Percentiles rank a stretch among this genome's conserved stretches.
Conservation (phyloP, 164 flowering plant genomes). For the Macadamia integrifolia region DNA sequence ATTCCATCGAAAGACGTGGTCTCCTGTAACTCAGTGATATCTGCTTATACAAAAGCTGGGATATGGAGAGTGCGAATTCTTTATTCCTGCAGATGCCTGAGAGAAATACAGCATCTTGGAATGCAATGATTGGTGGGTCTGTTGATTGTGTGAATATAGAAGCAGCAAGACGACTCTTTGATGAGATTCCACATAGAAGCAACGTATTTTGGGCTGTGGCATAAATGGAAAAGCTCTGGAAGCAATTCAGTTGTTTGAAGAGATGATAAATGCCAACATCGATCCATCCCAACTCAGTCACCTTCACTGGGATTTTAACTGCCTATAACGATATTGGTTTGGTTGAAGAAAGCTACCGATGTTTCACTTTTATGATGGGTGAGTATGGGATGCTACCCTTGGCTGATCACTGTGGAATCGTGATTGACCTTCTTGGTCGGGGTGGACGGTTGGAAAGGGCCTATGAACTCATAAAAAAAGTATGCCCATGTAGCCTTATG, state of each 20-base stretch:
- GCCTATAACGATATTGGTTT: slow-evolving; percentile 45
- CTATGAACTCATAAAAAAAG: slow-evolving; percentile 21
- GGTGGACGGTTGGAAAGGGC: slow-evolving; percentile 41
- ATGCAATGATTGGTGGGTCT: slow-evolving; percentile 35
- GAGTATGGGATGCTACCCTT: slow-evolving; percentile 30
- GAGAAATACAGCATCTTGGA: slow-evolving; percentile 38
- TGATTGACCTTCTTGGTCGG: slow-evolving; percentile 47
- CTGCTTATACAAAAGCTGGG: slow-evolving; percentile 28
- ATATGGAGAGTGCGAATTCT: slow-evolving; percentile 23
- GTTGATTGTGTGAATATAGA: slow-evolving; percentile 24
- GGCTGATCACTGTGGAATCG: slow-evolving; percentile 38
- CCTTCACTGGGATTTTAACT: slow-evolving; percentile 37
- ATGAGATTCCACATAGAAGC: slow-evolving; percentile 36
- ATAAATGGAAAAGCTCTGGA: slow-evolving; percentile 33
- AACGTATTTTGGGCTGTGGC: slow-evolving; percentile 35
- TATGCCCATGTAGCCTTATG: slow-evolving; percentile 41
- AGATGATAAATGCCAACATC: slow-evolving; percentile 30
- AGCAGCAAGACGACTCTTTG: slow-evolving; percentile 28
- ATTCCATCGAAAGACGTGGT: slow-evolving; percentile 33
- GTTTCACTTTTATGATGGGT: slow-evolving; percentile 25
- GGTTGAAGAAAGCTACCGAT: slow-evolving; percentile 37
- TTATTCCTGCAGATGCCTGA: slow-evolving; percentile 35
- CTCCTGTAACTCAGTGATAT: slow-evolving; percentile 42
- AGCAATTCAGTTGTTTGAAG: slow-evolving; percentile 33
- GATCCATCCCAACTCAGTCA: slow-evolving; percentile 31